Evolutionary conservation across 2,329 filamentous ascomycete species (phyloP), one percentile per base, ranked within the genome.

Genomic region (Trichophyton equinum): DNA sequence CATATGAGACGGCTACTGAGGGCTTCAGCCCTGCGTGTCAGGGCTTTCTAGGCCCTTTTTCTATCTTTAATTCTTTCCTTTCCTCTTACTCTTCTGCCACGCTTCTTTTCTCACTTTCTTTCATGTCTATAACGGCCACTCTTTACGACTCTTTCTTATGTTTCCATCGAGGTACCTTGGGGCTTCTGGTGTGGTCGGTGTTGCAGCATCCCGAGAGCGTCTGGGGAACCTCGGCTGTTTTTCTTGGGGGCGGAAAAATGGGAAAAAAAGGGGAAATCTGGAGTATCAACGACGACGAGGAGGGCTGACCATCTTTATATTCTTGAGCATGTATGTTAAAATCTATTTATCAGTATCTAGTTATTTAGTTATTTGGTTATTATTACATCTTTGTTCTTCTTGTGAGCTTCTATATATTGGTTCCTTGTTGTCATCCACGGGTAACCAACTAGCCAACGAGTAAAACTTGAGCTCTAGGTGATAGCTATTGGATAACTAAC

Each of bases 1-100:
- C 71, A 72, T 66, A 68, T 72, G 68, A 69, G 69, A 65, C 66
- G 65, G 59, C 60, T 70, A 58, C 61, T 70, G 49, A 65, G 63
- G 58, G 59, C 68, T 59, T 70, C 68, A 11, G 58, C 64, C 56
- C 59, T 65, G 46, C 60, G 62, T 51, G 64, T 63, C 60, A 40
- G 64, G 57, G 63, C 49, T 58, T 25, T 58, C 25, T 61, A 25
- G 22, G n/a, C 18, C 13, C n/a, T 20, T 30, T 9, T 60, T 18
- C 20, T 30, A 20, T 53, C 22, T 15, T 57, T 55, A 4, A 42
- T 42, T 56, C 25, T 36, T 27, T 55, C 2, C 46, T 40, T 36
- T 36, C 15, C 4, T 60, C 38, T 58, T 58, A 9, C n/a, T 30
- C 22, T 18, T 13, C 33, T 13, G 9, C 11, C 33, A 13, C 33